Evolutionary conservation across 1,284 basidiomycete genomes (phyloP).

Genomic region (Apiotrichum siamense): DNA sequence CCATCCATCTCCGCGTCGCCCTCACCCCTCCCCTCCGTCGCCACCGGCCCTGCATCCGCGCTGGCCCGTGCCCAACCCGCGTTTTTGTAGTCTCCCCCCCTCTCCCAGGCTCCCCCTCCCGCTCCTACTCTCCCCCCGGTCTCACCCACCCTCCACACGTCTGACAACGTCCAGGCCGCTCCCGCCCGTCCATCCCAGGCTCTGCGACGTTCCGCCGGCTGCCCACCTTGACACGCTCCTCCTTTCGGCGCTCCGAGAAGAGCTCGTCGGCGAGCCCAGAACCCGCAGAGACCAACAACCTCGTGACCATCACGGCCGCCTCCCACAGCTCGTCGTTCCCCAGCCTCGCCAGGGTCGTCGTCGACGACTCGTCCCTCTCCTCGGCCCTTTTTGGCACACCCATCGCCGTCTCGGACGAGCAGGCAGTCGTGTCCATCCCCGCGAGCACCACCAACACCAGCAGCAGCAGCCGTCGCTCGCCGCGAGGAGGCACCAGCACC

Average conservation of each 20-base stretch:
- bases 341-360: slow-evolving; percentile 13
- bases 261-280: background rate
- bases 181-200: slow-evolving; percentile 23
- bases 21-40: background rate
- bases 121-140: background rate
- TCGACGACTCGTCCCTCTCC: slow-evolving; percentile 17
- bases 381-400: slow-evolving; percentile 16
- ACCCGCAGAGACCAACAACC: background rate
- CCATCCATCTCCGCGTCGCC: background rate
- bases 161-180: slow-evolving; percentile 11
- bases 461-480: background rate
- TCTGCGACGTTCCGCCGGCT: slow-evolving; percentile 34
- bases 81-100: too few species aligned
- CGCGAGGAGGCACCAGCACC: background rate
- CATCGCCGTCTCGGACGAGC: slow-evolving; percentile 10
- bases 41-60: too few species aligned
- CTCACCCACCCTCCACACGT: background rate
- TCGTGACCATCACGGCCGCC: background rate
- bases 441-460: background rate
- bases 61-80: too few species aligned
- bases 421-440: background rate
- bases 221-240: slow-evolving; percentile 27
- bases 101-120: background rate
- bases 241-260: slow-evolving; percentile 32
- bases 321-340: slow-evolving; percentile 14